Evolutionary conservation across 148 eudicot species (phyloP).

Genomic region (Chenopodium formosanum): DNA sequence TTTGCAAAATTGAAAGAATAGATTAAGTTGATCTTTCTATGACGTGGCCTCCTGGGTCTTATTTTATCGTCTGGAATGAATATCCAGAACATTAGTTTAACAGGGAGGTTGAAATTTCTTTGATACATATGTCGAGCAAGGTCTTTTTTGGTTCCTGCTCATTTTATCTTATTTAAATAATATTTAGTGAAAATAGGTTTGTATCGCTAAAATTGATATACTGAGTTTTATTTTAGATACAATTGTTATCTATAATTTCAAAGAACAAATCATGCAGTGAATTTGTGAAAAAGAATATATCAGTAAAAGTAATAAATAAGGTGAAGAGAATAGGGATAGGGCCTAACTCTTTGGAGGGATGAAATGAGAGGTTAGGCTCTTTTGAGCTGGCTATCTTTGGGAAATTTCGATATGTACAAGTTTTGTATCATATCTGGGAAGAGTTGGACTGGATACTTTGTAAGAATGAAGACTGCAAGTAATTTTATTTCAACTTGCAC

Average conservation of each 20-base stretch:
- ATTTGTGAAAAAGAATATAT: too few species aligned
- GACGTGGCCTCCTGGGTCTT: background rate
- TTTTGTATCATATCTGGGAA: conserved; percentile 1
- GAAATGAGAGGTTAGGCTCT: background rate
- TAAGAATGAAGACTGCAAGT: background rate
- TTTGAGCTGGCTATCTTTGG: background rate
- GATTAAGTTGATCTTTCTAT: background rate
- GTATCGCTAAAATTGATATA: too few species aligned
- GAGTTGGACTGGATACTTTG: background rate
- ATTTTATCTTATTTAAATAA: too few species aligned
- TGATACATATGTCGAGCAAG: background rate
- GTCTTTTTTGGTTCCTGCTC: too few species aligned
- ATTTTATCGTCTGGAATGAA: background rate
- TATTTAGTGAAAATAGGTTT: too few species aligned
- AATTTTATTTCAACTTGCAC: background rate
- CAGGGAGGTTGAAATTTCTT: background rate
- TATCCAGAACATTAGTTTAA: background rate
- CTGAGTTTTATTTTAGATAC: too few species aligned
- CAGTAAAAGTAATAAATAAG: too few species aligned
- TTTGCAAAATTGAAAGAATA: background rate
- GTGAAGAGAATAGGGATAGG: too few species aligned
- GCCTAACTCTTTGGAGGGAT: background rate
- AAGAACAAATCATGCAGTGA: too few species aligned
- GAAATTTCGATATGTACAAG: background rate
- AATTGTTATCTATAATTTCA: too few species aligned